phyloP scores from a whole-genome alignment of 1,139 yeast genomes.

The Pichia sp. region DNA sequence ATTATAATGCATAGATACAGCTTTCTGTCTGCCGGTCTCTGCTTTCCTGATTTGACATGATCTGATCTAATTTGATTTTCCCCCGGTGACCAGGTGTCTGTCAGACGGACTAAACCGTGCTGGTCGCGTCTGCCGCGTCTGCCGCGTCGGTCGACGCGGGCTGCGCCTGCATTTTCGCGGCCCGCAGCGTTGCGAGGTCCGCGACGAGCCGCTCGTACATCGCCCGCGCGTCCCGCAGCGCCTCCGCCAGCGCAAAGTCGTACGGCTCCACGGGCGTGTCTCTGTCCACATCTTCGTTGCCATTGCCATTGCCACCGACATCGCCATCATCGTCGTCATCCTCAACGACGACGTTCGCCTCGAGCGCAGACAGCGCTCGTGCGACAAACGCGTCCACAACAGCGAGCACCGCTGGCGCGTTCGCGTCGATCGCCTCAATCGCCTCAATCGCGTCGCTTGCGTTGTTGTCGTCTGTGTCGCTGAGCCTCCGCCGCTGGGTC shows the following conservation, averaged over 20 bases:
- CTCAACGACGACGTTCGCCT: neutral
- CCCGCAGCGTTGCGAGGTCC: neutral
- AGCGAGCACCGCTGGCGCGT: neutral
- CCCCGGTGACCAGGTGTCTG: no score
- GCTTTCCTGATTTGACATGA: no score
- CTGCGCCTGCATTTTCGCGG: neutral
- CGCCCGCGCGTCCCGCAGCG: conserved; percentile 44
- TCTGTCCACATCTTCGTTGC: conserved; percentile 1
- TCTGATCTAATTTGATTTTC: no score
- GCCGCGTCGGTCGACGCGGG: no score
- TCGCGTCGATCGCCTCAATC: neutral
- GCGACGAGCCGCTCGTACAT: conserved; percentile 19
- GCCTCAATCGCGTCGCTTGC: neutral
- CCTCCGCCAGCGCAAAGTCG: conserved; percentile 49
- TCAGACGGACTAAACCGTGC: no score
- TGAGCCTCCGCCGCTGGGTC: neutral
- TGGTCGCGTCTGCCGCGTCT: no score
- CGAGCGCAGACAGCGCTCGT: neutral
- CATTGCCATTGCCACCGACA: neutral
- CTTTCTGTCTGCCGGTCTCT: no score
- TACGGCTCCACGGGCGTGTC: conserved; percentile 41
- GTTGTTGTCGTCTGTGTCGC: no score
- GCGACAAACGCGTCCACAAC: conserved; percentile 2
- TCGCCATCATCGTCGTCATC: conserved; percentile 1
- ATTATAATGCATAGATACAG: no score